Evolutionary conservation across 306 rosid genomes (phyloP).

Genomic region (Notholithocarpus densiflorus): DNA sequence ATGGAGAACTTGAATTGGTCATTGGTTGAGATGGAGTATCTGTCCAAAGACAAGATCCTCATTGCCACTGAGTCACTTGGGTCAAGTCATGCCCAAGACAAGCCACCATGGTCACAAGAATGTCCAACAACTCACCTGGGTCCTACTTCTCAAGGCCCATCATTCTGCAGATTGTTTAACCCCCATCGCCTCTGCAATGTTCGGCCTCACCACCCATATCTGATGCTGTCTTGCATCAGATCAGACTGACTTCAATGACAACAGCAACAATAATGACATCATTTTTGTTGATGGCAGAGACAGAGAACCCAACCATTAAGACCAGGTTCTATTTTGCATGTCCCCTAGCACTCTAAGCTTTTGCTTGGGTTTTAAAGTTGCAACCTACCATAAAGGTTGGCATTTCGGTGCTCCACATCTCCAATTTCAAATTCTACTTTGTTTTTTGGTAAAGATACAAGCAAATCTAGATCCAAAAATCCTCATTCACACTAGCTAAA

Average conservation of each 20-base stretch:
- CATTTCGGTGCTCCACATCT: conserved; percentile 49
- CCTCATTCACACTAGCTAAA: too few relatives aligned
- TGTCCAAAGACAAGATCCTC: conserved; percentile 69
- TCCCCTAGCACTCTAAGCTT: conserved; percentile 52
- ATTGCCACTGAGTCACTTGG: conserved; percentile 13
- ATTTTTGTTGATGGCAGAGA: conserved; percentile 9
- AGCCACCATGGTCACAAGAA: conserved; percentile 51
- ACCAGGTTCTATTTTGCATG: conserved; percentile 65
- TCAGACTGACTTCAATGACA: conserved; percentile 46
- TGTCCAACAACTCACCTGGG: conserved; percentile 89
- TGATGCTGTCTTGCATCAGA: conserved; percentile 73
- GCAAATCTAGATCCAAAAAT: too few relatives aligned
- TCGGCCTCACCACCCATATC: conserved; percentile 47
- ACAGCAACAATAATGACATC: neutral
- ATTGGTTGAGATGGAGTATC: conserved; percentile 87
- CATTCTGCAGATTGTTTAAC: conserved; percentile 77
- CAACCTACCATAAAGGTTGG: conserved; percentile 73
- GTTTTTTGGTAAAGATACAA: too few relatives aligned
- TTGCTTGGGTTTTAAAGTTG: conserved; percentile 62
- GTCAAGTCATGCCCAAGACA: conserved; percentile 36
- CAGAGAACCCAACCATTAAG: conserved; percentile 49
- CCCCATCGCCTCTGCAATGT: conserved; percentile 65
- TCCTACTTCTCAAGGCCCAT: conserved; percentile 80
- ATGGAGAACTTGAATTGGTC: conserved; percentile 96
- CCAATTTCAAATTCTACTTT: conserved; percentile 17